A percentile compares a stretch with the other conserved stretches of the same genome.
Conservation (phyloP, 768 basidiomycete genomes). For the Tylopilus vinaceipallidus region DNA sequence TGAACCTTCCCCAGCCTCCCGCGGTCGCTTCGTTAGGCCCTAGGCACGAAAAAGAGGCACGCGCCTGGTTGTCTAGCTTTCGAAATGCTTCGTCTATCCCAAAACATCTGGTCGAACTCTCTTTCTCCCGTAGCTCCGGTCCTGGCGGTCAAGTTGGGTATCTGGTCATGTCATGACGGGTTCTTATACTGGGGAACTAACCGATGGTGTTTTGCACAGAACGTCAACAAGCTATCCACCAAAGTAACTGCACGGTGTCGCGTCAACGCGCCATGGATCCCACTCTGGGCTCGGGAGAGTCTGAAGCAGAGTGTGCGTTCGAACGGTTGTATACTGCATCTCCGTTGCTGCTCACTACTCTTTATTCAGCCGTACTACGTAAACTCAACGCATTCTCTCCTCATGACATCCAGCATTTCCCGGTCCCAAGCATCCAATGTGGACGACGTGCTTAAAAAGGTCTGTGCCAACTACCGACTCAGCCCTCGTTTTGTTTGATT, state of each 20-base stretch:
- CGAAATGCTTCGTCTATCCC: constrained; percentile 41
- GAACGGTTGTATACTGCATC: not conserved
- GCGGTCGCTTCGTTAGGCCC: constrained; percentile 34
- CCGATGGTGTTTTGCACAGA: constrained; percentile 41
- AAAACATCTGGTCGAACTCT: constrained; percentile 53
- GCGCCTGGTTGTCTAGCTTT: constrained; percentile 55
- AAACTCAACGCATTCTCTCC: constrained; percentile 63
- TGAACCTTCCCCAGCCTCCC: constrained; percentile 45
- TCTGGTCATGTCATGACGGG: not conserved
- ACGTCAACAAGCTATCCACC: constrained; percentile 89
- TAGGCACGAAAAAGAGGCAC: constrained; percentile 46
- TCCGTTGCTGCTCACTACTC: not conserved
- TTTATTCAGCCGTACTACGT: constrained; percentile 60
- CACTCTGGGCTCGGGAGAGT: constrained; percentile 55
- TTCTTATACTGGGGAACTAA: not conserved
- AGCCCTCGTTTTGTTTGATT: not conserved
- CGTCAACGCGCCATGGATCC: constrained; percentile 63
- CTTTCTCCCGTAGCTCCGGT: constrained; percentile 78
- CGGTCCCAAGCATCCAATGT: constrained; percentile 81
- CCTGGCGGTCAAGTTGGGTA: constrained; percentile 75
- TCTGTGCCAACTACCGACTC: constrained; percentile 14
- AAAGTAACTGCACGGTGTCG: constrained; percentile 68
- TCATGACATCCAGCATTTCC: constrained; percentile 65
- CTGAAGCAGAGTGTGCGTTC: constrained; percentile 49
- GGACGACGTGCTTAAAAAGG: constrained; percentile 70